Base-by-base conservation (phyloP, 495 filamentous ascomycete genomes). In the Astrothelium subdiscretum region DNA sequence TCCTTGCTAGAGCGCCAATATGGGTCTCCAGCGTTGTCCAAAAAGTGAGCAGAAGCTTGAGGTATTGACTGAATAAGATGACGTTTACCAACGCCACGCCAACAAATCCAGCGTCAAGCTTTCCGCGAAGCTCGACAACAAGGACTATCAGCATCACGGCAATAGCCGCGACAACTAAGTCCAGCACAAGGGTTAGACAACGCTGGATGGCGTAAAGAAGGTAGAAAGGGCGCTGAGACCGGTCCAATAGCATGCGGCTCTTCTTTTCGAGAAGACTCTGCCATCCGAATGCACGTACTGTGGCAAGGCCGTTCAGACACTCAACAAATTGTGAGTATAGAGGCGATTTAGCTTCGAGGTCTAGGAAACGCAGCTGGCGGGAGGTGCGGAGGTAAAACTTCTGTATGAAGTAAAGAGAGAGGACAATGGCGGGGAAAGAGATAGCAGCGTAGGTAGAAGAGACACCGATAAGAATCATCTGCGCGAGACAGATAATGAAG, bases 61-160 rank as follows among this genome's bases (percentile, higher is more conserved):
- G 74, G 57, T 71, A 76, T 57, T 81, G 76, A 40, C 74, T 79
- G 70, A 83, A 83, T 20, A 75, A 65, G n/a, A 83, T 80, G 31
- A 86, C 74, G 63, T 84, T 84, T 31, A 81, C 65, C 13, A 86
- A 65, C 0, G 85, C 83, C 8, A 86, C 78, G 35, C 84, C 85
- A 12, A 81, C 75, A 57, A 76, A 80, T 3, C 78, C 81, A 3
- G 76, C 76, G 58, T 74, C 77, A 13, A 80, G 59, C 18, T 71
- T 69, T 8, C 76, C 63, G 12, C 60, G 59, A 32, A 70, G 32
- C 27, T 58, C 42, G 32, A 70, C 65, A 18, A 66, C 66, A 22
- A 67, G 43, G 3, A 64, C 43, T 31, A 71, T 65, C 13, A 72
- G 51, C 12, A 72, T 42, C 5, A 59, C 59, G 3, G 67, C 70